Base-by-base conservation (phyloP, 495 filamentous ascomycete genomes). In the Astrocystis sublimbata region DNA sequence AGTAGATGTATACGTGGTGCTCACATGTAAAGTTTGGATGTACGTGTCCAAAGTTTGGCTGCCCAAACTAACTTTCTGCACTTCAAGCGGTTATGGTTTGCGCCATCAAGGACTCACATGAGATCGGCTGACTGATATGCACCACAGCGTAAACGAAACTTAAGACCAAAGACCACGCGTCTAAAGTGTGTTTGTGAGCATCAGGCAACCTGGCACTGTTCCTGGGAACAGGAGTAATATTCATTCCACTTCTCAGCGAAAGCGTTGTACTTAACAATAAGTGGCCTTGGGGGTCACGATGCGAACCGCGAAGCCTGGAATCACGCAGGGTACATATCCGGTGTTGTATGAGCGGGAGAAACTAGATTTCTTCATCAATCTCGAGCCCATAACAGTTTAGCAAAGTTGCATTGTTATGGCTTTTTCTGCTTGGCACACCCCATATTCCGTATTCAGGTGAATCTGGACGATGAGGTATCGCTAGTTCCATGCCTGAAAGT, bases 181-280 rank as follows among this genome's bases (percentile, higher is more conserved):
- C 0, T 19, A 31, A 31, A 23, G n/a, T 8, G 23, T 35, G 12
- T 19, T 46, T 19, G 40, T 58, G 54, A 15, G 9, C 40, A 42
- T 8, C 15, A 4, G 36, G 21, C 30, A 4, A 10, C 13, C 28
- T 15, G 53, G 31, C 36, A 9, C n/a, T 15, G 7, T 58, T 46
- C 33, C 35, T 15, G 40, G 30, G 30, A 47, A n/a, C 5, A 4
- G 19, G 26, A 24, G 21, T 30, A 36, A 17, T 10, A 24, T 6
- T 19, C 46, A 30, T 31, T 58, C 56, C 42, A 30, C 21, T 49
- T 47, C 26, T 49, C 41, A 31, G 56, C 40, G 46, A 17, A 9
- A 45, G 28, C 40, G n/a, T n/a, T n/a, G n/a, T n/a, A n/a, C n/a
- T n/a, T n/a, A n/a, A n/a, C n/a, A n/a, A n/a, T n/a, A n/a, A n/a